phyloP scores from a whole-genome alignment of 1,284 basidiomycete genomes.

The Moniliophthora roreri region DNA sequence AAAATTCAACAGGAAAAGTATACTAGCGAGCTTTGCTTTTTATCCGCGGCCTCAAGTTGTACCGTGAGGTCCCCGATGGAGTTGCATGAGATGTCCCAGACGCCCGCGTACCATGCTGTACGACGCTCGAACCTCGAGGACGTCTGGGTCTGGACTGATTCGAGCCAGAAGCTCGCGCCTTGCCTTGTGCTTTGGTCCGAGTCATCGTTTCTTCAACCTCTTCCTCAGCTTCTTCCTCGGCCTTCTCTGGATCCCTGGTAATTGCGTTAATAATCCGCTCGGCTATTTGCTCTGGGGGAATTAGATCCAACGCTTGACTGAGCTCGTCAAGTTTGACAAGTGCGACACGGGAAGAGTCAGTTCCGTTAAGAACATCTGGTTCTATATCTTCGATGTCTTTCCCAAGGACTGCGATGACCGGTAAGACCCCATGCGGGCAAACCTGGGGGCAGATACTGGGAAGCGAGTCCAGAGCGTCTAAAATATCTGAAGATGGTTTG shows the following conservation, averaged over 20 bases:
- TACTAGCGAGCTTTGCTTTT: no score
- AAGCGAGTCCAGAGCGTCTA: background rate
- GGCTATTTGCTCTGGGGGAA: background rate
- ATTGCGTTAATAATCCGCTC: background rate
- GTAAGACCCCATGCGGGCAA: background rate
- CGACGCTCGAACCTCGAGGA: no score
- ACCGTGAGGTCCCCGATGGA: no score
- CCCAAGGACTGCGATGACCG: background rate
- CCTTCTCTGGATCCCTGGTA: background rate
- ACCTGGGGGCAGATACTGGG: background rate
- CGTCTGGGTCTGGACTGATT: no score
- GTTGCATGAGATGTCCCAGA: no score
- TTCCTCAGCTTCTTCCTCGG: background rate
- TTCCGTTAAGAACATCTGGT: background rate
- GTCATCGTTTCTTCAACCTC: no score
- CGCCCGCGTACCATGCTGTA: no score
- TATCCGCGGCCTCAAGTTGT: no score
- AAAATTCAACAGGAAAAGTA: no score
- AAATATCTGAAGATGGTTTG: background rate
- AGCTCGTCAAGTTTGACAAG: background rate
- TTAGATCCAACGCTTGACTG: background rate
- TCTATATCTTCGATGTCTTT: background rate
- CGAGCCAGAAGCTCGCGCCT: no score
- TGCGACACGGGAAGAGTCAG: background rate
- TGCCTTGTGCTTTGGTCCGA: no score